Conservation (phyloP, 2,329 filamentous ascomycete species). For the Cercospora canescens region DNA sequence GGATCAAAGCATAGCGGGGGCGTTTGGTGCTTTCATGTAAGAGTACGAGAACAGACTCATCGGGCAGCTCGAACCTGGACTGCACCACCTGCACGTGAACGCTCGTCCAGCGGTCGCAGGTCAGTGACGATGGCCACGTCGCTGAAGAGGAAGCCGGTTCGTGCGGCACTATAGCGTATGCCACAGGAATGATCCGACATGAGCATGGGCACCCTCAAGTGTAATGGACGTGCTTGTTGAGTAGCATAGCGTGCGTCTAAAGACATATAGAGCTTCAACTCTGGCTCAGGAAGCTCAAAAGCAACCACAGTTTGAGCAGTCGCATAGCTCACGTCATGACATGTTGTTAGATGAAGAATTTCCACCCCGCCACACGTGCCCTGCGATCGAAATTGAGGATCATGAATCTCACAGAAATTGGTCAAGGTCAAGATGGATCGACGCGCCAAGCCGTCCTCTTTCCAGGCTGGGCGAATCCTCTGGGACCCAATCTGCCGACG, state of each 20-base stretch:
- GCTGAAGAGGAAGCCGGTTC: background rate
- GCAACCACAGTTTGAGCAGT: background rate
- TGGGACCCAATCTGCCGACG: background rate
- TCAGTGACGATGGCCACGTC: background rate
- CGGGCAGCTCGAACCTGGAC: background rate
- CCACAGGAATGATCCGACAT: background rate
- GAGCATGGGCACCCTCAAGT: background rate
- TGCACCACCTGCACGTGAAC: background rate
- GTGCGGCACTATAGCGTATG: background rate
- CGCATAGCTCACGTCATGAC: no score
- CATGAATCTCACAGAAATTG: no score
- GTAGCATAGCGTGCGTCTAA: background rate
- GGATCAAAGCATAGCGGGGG: constrained; percentile 22
- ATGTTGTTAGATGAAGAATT: background rate
- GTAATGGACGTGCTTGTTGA: background rate
- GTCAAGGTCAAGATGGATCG: no score
- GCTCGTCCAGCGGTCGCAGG: background rate
- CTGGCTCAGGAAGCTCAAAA: background rate
- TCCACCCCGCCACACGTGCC: background rate
- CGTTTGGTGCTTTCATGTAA: constrained; percentile 14
- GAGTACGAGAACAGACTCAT: background rate
- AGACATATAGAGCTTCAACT: background rate
- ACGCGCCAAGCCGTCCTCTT: background rate
- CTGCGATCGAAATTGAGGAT: no score
- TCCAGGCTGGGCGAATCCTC: background rate